Conservation (phyloP, 768 basidiomycete genomes). For the Auriculariales sp. region DNA sequence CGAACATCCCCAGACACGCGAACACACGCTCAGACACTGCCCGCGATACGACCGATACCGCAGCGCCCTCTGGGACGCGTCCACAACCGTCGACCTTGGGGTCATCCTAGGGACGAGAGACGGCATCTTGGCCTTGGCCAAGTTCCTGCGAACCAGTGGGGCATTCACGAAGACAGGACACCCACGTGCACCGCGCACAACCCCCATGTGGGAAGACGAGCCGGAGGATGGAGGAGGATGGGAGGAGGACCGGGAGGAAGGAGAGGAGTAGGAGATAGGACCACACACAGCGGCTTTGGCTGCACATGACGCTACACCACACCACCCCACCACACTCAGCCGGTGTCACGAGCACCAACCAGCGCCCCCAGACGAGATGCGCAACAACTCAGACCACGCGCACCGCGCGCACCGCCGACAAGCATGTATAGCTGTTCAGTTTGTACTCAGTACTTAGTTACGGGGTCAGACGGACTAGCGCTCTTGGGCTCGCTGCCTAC, state of each 20-base stretch:
- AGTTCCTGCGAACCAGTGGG: conserved; percentile 7
- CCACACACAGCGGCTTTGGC: too few relatives aligned
- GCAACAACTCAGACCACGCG: too few relatives aligned
- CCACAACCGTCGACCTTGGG: background rate
- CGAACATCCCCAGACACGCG: conserved; percentile 5
- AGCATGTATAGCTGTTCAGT: too few relatives aligned
- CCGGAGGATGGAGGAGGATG: background rate
- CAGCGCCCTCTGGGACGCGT: conserved; percentile 3
- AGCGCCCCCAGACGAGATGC: too few relatives aligned
- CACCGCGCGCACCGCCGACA: too few relatives aligned
- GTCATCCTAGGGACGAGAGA: conserved; percentile 8
- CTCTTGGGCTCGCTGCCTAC: too few relatives aligned
- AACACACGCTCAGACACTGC: conserved; percentile 7
- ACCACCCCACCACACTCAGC: too few relatives aligned
- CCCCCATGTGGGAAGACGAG: background rate
- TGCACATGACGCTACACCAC: too few relatives aligned
- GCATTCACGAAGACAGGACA: conserved; percentile 10
- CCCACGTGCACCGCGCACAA: background rate
- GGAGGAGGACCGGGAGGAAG: background rate
- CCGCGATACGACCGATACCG: conserved; percentile 6
- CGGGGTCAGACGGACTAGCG: too few relatives aligned
- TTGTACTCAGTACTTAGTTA: too few relatives aligned
- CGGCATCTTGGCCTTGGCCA: conserved; percentile 7
- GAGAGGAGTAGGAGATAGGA: background rate
- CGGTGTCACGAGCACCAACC: too few relatives aligned